phyloP scores from a whole-genome alignment of 805 yeast genomes.

The Vanderwaltozyma tropicalis region DNA sequence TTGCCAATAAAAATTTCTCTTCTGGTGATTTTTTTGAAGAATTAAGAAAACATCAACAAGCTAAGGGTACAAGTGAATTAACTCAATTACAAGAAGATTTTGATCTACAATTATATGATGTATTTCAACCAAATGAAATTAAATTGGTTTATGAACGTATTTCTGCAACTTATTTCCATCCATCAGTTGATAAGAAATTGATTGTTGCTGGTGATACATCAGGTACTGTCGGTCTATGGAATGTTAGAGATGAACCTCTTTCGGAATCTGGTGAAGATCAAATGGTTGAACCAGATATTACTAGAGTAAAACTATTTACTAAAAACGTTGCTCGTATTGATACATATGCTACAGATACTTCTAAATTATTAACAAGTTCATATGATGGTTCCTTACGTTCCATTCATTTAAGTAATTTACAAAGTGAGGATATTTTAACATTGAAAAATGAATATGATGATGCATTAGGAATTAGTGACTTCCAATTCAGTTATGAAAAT shows the following conservation, averaged over 20 bases:
- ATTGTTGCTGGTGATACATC: constrained; percentile 79
- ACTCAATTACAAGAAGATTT: constrained; percentile 44
- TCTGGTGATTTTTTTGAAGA: constrained; percentile 63
- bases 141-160: constrained; percentile 62
- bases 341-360: constrained; percentile 39
- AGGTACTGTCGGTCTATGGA: constrained; percentile 89
- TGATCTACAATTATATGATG: constrained; percentile 40
- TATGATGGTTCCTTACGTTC: constrained; percentile 82
- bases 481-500: constrained; percentile 41
- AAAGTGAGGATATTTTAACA: constrained; percentile 52
- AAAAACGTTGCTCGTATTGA: constrained; percentile 58
- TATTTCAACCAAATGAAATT: constrained; percentile 58
- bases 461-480: constrained; percentile 65
- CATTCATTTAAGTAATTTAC: constrained; percentile 53
- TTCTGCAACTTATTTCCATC: constrained; percentile 68
- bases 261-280: constrained; percentile 30
- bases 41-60: constrained; percentile 31
- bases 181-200: constrained; percentile 48
- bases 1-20: constrained; percentile 34
- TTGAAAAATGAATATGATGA: constrained; percentile 44
- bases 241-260: constrained; percentile 35
- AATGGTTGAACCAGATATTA: constrained; percentile 38
- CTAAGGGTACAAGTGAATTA: constrained; percentile 29
- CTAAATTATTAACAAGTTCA: constrained; percentile 56
- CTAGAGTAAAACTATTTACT: constrained; percentile 65